Evolutionary conservation across 495 filamentous ascomycete genomes (phyloP).

Genomic region (Parathielavia hyrcaniae): DNA sequence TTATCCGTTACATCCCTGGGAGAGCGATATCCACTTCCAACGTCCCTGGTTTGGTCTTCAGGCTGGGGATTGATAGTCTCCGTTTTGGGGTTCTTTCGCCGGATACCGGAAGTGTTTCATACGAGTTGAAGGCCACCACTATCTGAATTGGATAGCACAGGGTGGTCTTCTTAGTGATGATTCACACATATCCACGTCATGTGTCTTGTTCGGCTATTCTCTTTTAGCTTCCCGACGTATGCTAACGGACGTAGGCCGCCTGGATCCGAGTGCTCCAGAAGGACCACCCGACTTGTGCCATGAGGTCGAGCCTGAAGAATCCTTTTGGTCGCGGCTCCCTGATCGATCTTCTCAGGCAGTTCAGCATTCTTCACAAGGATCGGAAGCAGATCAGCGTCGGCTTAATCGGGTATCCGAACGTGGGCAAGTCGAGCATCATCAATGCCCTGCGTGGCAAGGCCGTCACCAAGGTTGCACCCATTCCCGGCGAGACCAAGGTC

Average conservation of each 20-base stretch:
- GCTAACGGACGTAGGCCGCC: constrained; percentile 28
- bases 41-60: constrained; percentile 51
- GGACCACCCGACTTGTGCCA: constrained; percentile 87
- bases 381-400: constrained; percentile 89
- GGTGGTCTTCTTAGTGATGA: constrained; percentile 96
- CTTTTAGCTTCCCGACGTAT: constrained; percentile 12
- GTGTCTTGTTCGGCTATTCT: constrained; percentile 7
- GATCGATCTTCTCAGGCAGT: constrained; percentile 76
- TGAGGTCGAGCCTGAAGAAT: constrained; percentile 89
- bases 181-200: constrained; percentile 67
- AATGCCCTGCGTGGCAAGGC: constrained; percentile 89
- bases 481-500: constrained; percentile 92
- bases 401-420: constrained; percentile 67
- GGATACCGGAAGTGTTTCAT: constrained; percentile 54
- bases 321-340: constrained; percentile 65
- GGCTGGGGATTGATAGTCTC: constrained; percentile 61
- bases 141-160: constrained; percentile 43
- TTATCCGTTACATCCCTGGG: constrained; percentile 98
- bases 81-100: constrained; percentile 84
- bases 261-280: constrained; percentile 39
- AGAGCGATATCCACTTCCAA: constrained; percentile 66
- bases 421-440: constrained; percentile 88
- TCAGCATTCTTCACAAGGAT: constrained; percentile 81
- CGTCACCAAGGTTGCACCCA: constrained; percentile 89
- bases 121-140: constrained; percentile 79